Percentiles rank a stretch among this genome's conserved stretches.
phyloP scores from a whole-genome alignment of 202 grass and related monocot genomes.

The Musa balbisiana region DNA sequence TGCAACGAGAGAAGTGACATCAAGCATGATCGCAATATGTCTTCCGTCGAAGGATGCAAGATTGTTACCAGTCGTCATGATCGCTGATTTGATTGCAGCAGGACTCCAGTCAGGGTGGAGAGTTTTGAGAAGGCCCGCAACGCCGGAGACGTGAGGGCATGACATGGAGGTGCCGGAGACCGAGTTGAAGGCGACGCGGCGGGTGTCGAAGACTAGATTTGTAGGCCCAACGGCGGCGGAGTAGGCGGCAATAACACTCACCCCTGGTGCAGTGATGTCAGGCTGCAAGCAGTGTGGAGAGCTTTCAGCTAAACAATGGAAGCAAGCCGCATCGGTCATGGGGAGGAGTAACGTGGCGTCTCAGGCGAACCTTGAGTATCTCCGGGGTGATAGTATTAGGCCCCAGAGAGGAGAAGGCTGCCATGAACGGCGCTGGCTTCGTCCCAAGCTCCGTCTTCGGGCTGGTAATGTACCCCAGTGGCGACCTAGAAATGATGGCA shows the following conservation, averaged over 20 bases:
- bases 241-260: slow-evolving; percentile 56
- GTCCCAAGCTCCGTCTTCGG: slow-evolving; percentile 48
- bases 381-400: slow-evolving; percentile 57
- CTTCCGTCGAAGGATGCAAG: neutral
- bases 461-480: slow-evolving; percentile 45
- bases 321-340: neutral
- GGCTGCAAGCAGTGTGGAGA: slow-evolving; percentile 6
- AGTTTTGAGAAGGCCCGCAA: slow-evolving; percentile 40
- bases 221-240: slow-evolving; percentile 33
- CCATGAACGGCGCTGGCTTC: slow-evolving; percentile 86
- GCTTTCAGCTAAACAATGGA: neutral
- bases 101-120: slow-evolving; percentile 42
- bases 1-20: slow-evolving; percentile 19
- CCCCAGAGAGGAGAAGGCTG: slow-evolving; percentile 79
- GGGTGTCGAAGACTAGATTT: slow-evolving; percentile 27
- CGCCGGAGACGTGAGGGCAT: slow-evolving; percentile 63
- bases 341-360: neutral
- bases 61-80: slow-evolving; percentile 56
- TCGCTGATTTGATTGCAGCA: slow-evolving; percentile 39
- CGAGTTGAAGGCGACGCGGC: slow-evolving; percentile 45
- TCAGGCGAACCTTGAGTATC: slow-evolving; percentile 66
- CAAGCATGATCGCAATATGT: neutral
- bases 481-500: slow-evolving; percentile 24
- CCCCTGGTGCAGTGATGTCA: slow-evolving; percentile 33
- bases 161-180: slow-evolving; percentile 80